Evolutionary conservation across 495 filamentous ascomycete species (phyloP), one percentile per base, ranked within the genome.

Genomic region (Annulohypoxylon nitens): DNA sequence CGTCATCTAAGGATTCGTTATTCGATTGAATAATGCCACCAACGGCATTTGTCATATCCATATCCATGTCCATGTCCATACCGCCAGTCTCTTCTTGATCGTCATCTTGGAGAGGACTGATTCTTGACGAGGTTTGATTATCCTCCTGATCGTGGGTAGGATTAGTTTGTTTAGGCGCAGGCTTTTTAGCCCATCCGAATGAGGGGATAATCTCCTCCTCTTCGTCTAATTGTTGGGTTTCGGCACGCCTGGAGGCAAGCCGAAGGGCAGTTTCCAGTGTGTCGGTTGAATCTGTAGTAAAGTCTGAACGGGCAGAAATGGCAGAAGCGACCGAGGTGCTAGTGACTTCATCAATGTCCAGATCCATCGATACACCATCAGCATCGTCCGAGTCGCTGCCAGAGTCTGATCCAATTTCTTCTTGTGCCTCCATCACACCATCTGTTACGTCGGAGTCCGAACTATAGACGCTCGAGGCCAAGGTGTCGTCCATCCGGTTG

Each of bases 391-490:
- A 85, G 72, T 89, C 85, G 45, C 82, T 84, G 53, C 83, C 84
- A 8, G 85, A 87, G 65, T 80, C 83, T 4, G 81, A 83, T 63
- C 86, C 86, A 58, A 88, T 85, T 14, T 85, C 86, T 53, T 87
- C 88, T 18, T 84, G 78, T 18, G 84, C 74, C 54, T 89, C 88
- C 3, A 84, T 81, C 11, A 86, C 82, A 41, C 85, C 88, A 66
- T 92, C 91, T 65, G 87, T 88, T 9, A 84, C 87, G 25, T 85
- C 86, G 37, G 90, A 91, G 76, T 79, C 91, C 84, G 84, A 85
- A 70, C 93, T 95, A 69, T 90, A 93, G 4, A 94, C 89, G 65
- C 92, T 95, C 3, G 93, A 95, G 18, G 93, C 93, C 23, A 91
- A 85, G 7, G 82, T 86, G 53, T 89, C 86, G 61, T 93, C 90